Conservation (phyloP, 2,329 filamentous ascomycete species). For the Oidium heveae region DNA sequence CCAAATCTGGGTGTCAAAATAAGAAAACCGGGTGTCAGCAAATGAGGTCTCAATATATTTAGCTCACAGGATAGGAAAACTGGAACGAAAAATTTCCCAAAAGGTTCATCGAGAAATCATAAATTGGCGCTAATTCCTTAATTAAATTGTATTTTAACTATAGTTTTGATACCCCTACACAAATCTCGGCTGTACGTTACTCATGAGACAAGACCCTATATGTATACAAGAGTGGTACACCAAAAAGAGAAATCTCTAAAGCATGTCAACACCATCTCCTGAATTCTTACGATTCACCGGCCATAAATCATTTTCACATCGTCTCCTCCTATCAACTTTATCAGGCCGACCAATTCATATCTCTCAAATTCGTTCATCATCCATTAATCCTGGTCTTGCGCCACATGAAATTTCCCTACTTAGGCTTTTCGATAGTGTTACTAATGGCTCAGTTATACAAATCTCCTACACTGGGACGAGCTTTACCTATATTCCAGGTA, state of each 20-base stretch:
- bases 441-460: slow-evolving; percentile 84
- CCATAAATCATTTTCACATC: slow-evolving; percentile 58
- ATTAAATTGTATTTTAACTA: no score
- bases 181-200: no score
- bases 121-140: no score
- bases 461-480: slow-evolving; percentile 93
- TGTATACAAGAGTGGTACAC: no score
- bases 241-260: background rate
- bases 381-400: slow-evolving; percentile 68
- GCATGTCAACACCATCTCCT: slow-evolving; percentile 13
- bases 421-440: slow-evolving; percentile 77
- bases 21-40: no score
- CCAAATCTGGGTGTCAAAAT: no score
- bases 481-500: slow-evolving; percentile 69
- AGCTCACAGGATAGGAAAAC: no score
- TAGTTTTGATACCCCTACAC: no score
- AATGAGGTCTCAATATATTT: no score
- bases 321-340: slow-evolving; percentile 72
- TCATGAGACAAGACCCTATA: no score
- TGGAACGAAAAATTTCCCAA: no score
- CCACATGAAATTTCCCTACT: slow-evolving; percentile 89
- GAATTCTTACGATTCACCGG: slow-evolving; percentile 51
- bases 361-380: slow-evolving; percentile 74
- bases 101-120: no score
- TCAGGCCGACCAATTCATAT: slow-evolving; percentile 78